These are phyloP conservation scores for Aristolochia contorta DNA, from an alignment of 164 flowering plant species.

Conservation along the genomic window DNA sequence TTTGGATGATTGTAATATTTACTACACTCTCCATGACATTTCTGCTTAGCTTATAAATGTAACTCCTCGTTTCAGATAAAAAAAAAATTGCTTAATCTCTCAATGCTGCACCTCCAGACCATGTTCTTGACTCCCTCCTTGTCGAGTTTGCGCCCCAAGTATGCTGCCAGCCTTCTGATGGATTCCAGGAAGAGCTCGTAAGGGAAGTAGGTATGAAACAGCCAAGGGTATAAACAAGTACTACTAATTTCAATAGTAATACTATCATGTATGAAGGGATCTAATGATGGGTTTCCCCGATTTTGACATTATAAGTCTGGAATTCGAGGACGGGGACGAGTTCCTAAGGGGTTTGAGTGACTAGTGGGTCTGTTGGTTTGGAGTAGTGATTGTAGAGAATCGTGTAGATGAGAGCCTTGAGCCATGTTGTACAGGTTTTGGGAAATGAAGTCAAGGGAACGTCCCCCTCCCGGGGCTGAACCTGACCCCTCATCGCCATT, in stretches of 20 bases:
- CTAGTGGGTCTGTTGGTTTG: background rate
- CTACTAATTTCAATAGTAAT: no score
- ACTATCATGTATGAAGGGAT: no score
- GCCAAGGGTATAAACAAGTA: no score
- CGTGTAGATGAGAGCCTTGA: constrained; percentile 3
- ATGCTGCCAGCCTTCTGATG: background rate
- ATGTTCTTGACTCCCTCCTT: background rate
- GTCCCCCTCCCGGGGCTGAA: background rate
- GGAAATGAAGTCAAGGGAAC: background rate
- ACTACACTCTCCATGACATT: no score
- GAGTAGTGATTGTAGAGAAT: background rate
- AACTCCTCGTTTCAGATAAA: no score
- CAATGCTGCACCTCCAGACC: background rate
- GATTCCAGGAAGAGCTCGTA: background rate
- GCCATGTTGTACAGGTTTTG: constrained; percentile 1
- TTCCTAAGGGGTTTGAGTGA: background rate
- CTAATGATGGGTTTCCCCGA: no score
- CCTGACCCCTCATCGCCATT: background rate
- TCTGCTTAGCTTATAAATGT: no score
- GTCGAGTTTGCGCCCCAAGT: background rate
- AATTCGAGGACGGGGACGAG: background rate
- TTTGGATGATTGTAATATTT: no score
- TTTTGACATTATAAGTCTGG: background rate
- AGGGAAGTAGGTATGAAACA: background rate
- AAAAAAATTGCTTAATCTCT: background rate